phyloP scores from a whole-genome alignment of 352 stramenopile species.

The Pythium periplocum region DNA sequence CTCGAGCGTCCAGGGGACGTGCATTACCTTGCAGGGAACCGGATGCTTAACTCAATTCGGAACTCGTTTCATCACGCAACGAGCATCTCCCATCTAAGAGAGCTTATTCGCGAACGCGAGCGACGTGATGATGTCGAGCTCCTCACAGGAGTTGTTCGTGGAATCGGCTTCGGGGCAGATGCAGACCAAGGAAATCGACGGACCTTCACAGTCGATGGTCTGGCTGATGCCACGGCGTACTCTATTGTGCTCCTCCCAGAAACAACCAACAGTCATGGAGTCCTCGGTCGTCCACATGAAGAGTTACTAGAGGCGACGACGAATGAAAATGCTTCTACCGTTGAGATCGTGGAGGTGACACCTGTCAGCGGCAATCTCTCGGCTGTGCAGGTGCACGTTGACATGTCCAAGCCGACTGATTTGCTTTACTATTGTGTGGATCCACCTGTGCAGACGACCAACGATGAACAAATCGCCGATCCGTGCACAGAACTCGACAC shows the following conservation, averaged over 20 bases:
- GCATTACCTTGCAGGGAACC: slow-evolving; percentile 33
- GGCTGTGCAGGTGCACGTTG: slow-evolving; percentile 32
- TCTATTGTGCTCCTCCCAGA: slow-evolving; percentile 55
- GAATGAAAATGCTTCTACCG: slow-evolving; percentile 60
- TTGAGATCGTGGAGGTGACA: slow-evolving; percentile 22
- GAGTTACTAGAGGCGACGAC: slow-evolving; percentile 44
- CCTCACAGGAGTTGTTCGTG: too few species aligned
- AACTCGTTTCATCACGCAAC: not conserved
- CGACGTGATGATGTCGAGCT: not conserved
- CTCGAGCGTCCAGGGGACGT: slow-evolving; percentile 39
- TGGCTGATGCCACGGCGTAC: slow-evolving; percentile 47
- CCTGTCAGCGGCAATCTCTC: slow-evolving; percentile 34
- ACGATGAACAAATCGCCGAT: too few species aligned
- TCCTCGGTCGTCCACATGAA: slow-evolving; percentile 44
- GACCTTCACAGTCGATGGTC: slow-evolving; percentile 19
- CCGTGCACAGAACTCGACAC: too few species aligned
- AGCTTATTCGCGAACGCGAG: slow-evolving; percentile 1
- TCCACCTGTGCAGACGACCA: not conserved
- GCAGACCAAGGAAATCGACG: not conserved
- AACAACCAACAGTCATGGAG: slow-evolving; percentile 50
- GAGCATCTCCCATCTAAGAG: slow-evolving; percentile 1
- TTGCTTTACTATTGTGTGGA: slow-evolving; percentile 44
- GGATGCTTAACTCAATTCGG: slow-evolving; percentile 1
- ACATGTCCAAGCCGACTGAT: slow-evolving; percentile 59
- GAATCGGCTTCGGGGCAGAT: too few species aligned